Base-by-base conservation (phyloP, 805 yeast species). In the Candida maltosa region DNA sequence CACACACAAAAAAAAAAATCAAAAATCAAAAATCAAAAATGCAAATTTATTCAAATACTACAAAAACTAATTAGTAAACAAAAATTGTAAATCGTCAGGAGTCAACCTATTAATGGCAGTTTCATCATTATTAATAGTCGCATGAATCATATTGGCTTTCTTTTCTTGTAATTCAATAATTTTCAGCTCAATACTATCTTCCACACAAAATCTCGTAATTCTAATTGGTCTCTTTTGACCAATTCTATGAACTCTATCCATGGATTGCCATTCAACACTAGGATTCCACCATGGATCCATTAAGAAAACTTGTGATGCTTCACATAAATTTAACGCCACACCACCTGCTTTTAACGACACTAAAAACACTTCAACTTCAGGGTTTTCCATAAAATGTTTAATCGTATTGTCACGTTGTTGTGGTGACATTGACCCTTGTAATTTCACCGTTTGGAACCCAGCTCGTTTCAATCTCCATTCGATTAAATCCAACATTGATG, bases 251-350 rank as follows among this genome's bases (percentile, higher is more conserved):
- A 93, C 97, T 64, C 99, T 79, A 60, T 93, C 99, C 60, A 95
- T 96, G 33, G 94, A 83, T 58, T 93, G 99, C 88, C 97, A 93
- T 58, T 93, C 98, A 6, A 91, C 93, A 47, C 95, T 84, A 1
- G 97, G 97, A 56, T 93, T 94, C 97, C 98, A 93, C 98, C 98
- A 93, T 23, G 97, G 97, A 51, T 93, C 99, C 69, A 93, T 70
- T 29, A 93, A 72, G 48, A 93, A 93, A 31, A 93, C 97, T 52
- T 91, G 97, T 2, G 94, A 88, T 0, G 98, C 97, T 52, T 94
- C 99, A 52, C 96, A 91, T 45, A 93, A 69, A 56, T 93, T 93
- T 46, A 93, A 70, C 0, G 98, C 98, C 28, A 93, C 98, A 63
- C 99, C 99, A 47, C 99, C 99, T 0, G 99, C 99, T 54, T 93